Evolutionary conservation across 2,329 filamentous ascomycete species (phyloP).

Genomic region (Sporothrix mexicana): DNA sequence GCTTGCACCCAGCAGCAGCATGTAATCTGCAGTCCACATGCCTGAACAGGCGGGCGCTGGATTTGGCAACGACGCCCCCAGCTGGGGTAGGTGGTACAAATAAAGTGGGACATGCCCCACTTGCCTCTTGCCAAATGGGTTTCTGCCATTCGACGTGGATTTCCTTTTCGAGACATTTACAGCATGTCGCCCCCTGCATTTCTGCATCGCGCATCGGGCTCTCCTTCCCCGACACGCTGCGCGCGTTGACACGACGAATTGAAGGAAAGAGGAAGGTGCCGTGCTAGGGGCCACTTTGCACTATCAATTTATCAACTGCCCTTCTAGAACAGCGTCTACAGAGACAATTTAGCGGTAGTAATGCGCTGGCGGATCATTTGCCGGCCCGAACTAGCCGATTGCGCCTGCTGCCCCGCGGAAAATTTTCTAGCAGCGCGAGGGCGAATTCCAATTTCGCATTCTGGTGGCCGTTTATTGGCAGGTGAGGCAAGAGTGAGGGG

Average conservation of each 20-base stretch:
- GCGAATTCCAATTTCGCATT: constrained; percentile 16
- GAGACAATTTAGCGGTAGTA: neutral
- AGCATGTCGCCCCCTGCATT: neutral
- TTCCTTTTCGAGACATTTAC: constrained; percentile 27
- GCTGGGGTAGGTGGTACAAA: constrained; percentile 16
- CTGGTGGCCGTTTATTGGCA: constrained; percentile 21
- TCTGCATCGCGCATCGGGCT: constrained; percentile 16
- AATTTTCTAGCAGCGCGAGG: constrained; percentile 26
- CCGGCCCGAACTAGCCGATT: constrained; percentile 27
- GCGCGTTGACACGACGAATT: neutral
- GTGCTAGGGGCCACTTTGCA: neutral
- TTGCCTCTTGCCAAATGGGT: neutral
- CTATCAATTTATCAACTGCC: neutral
- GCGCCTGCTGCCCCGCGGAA: constrained; percentile 28
- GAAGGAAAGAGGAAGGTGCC: constrained; percentile 11
- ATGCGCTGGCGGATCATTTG: constrained; percentile 23
- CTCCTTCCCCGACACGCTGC: neutral
- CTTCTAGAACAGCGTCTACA: neutral
- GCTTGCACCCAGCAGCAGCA: constrained; percentile 5
- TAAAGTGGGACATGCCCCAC: constrained; percentile 14
- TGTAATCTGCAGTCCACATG: constrained; percentile 7
- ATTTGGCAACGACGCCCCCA: constrained; percentile 7
- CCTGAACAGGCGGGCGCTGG: neutral
- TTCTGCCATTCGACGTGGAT: constrained; percentile 3
- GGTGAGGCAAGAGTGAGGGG: constrained; percentile 14